Evolutionary conservation across 306 rosid species (phyloP).

Genomic region (Lathyrus oleraceus): DNA sequence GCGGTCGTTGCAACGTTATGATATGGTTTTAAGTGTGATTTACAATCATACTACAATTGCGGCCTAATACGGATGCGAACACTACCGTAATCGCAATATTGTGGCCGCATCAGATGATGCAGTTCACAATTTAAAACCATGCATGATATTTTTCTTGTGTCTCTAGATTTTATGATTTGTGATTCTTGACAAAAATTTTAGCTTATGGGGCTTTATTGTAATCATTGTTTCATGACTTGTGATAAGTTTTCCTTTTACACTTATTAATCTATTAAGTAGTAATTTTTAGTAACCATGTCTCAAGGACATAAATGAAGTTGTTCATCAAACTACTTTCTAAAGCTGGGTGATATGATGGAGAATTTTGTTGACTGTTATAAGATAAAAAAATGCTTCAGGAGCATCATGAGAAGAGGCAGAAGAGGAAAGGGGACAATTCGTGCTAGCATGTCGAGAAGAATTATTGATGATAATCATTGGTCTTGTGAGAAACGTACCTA

Average conservation of each 20-base stretch:
- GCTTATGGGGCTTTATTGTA: background rate
- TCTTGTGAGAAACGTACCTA: conserved; percentile 49
- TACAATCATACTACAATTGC: too few species aligned
- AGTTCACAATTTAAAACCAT: too few species aligned
- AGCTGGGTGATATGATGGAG: background rate
- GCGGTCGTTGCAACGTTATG: too few species aligned
- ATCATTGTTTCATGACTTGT: background rate
- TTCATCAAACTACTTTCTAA: conserved; percentile 17
- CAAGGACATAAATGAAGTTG: background rate
- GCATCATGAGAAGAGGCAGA: too few species aligned
- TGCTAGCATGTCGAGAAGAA: conserved; percentile 31
- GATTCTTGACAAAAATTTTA: background rate
- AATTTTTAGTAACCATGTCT: background rate
- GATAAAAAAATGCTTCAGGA: conserved; percentile 39
- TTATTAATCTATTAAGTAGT: conserved; percentile 19
- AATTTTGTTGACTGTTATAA: conserved; percentile 3
- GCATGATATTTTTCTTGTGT: background rate
- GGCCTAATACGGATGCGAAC: too few species aligned
- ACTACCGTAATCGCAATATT: too few species aligned
- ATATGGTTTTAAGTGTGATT: too few species aligned
- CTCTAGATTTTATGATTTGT: background rate
- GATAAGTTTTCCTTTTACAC: background rate
- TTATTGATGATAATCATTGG: conserved; percentile 44
- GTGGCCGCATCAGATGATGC: too few species aligned
- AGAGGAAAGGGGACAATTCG: too few species aligned